Base-by-base conservation (phyloP, 2,329 filamentous ascomycete genomes). In the Aspergillus pseudoterreus region DNA sequence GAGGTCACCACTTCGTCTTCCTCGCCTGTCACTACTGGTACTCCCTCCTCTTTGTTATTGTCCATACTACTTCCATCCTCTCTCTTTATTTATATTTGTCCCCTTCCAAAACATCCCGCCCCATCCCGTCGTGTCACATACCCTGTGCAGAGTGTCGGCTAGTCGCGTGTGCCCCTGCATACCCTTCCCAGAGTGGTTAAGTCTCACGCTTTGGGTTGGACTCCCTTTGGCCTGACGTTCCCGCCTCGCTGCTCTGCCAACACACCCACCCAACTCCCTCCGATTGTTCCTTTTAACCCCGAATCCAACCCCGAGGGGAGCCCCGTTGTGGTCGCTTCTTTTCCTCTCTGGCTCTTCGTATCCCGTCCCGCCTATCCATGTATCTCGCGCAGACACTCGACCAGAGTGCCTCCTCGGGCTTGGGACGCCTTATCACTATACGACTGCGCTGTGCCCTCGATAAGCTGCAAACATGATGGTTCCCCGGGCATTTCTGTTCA, bases 381-480 rank as follows among this genome's bases (percentile, higher is more conserved):
- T 72, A 70, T 69, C 67, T 72, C 62, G 67, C 54, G 45, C 69
- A 71, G 61, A 63, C 53, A 6, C 66, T 71, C 57, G 69, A 72
- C 51, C 69, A 71, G 57, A 71, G 68, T 63, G 69, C 70, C 65
- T 72, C 67, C 22, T 64, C 69, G 48, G 70, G 70, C 63, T 52
- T 57, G 57, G 52, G 50, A 52, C 54, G 51, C 50, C 57, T 56
- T 53, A 39, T 39, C 44, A 52, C 35, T 38, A 6, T 11, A 46
- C 54, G 55, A 52, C 42, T 51, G 47, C 50, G 5, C 50, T 49
- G 47, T 57, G 55, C 49, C 50, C 22, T 32, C 14, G 35, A 38
- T 41, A 54, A 53, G 22, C 33, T 51, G 54, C 61, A 55, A 68
- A 63, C 48, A 74, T 73, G 70, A 74, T 74, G 70, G 69, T 73